Evolutionary conservation across 1,284 basidiomycete species (phyloP).

Genomic region (Ustanciosporium gigantosporum): DNA sequence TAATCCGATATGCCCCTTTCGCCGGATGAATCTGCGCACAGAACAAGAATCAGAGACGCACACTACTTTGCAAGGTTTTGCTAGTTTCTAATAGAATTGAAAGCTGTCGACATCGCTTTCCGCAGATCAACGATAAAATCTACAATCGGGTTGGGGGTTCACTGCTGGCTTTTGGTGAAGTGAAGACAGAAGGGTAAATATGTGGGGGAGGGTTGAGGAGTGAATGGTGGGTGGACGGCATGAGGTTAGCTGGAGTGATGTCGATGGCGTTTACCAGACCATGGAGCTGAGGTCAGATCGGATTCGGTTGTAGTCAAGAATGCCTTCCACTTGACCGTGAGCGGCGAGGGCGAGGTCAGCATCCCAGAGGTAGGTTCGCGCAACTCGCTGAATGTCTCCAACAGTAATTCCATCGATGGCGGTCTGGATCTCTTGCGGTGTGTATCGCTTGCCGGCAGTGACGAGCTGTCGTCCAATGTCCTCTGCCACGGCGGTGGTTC

Average conservation of each 20-base stretch:
- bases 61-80: no score
- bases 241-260: no score
- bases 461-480: conserved; percentile 97
- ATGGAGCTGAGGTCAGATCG: conserved; percentile 60
- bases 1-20: no score
- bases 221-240: no score
- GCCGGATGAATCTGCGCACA: no score
- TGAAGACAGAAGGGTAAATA: not conserved
- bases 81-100: no score
- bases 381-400: conserved; percentile 91
- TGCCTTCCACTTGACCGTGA: conserved; percentile 69
- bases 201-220: not conserved
- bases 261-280: conserved; percentile 59
- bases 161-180: no score
- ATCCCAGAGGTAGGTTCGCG: conserved; percentile 96
- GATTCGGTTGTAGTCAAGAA: conserved; percentile 66
- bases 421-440: conserved; percentile 90
- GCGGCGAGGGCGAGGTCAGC: conserved; percentile 67
- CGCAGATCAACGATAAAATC: no score
- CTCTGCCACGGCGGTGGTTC: conserved; percentile 93
- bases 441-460: conserved; percentile 77
- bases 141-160: no score
- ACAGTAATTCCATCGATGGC: conserved; percentile 85
- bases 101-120: no score
- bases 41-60: no score